These are phyloP conservation scores for Candida maesae DNA, from an alignment of 805 yeast species.

Conservation along the genomic window DNA sequence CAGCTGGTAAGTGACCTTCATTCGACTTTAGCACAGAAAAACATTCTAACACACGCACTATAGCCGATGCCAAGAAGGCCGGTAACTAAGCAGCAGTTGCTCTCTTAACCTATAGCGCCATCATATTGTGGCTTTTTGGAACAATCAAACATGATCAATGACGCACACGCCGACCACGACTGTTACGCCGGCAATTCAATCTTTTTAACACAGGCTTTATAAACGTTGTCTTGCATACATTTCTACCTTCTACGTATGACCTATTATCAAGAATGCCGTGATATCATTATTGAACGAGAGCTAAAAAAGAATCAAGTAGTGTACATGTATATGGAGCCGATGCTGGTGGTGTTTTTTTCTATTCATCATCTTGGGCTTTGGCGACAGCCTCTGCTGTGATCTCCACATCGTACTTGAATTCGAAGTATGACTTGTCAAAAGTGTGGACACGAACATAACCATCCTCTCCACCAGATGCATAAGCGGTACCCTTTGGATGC, in stretches of 20 bases:
- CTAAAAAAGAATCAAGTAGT: not conserved
- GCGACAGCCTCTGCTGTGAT: conserved; percentile 57
- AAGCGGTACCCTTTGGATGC: conserved; percentile 90
- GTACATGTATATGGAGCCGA: not conserved
- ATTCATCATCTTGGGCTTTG: conserved; percentile 9
- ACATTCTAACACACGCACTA: conserved; percentile 8
- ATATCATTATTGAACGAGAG: not conserved
- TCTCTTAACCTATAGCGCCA: too few relatives aligned
- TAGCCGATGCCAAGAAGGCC: conserved; percentile 50
- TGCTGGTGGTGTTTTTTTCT: too few relatives aligned
- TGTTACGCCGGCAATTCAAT: conserved; percentile 1
- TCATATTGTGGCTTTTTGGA: too few relatives aligned
- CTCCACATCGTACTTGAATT: conserved; percentile 89
- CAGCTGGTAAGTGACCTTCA: conserved; percentile 52
- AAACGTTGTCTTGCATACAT: not conserved
- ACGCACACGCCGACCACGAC: conserved; percentile 3
- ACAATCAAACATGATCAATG: conserved; percentile 1
- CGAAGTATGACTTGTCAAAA: conserved; percentile 89
- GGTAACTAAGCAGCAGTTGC: too few relatives aligned
- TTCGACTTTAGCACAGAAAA: not conserved
- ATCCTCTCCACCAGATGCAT: conserved; percentile 98
- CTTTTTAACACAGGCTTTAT: not conserved
- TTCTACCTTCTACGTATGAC: not conserved
- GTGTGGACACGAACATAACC: conserved; percentile 93
- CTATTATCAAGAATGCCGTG: conserved; percentile 1